Evolutionary conservation across 2,329 filamentous ascomycete species (phyloP).

Genomic region (Epichloe gansuensis): DNA sequence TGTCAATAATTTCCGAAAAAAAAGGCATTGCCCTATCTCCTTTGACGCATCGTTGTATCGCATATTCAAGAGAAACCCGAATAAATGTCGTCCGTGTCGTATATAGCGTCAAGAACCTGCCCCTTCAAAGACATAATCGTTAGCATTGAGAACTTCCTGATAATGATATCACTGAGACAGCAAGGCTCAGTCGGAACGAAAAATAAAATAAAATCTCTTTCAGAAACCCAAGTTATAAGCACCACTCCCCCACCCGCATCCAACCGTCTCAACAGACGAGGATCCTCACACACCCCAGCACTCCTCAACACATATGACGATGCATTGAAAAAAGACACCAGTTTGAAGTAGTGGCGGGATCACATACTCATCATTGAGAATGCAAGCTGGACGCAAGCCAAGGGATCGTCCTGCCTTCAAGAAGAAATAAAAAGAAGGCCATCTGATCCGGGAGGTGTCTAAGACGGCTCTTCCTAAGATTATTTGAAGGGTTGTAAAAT

Average conservation of each 20-base stretch:
- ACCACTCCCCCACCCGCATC: slow-evolving; percentile 27
- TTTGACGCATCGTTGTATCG: too few relatives aligned
- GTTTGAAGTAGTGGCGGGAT: slow-evolving; percentile 9
- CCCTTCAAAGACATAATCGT: neutral
- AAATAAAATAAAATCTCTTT: slow-evolving; percentile 17
- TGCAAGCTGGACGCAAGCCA: slow-evolving; percentile 7
- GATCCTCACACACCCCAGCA: slow-evolving; percentile 9
- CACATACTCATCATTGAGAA: slow-evolving; percentile 4
- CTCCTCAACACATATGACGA: slow-evolving; percentile 22
- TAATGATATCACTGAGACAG: too few relatives aligned
- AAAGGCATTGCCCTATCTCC: too few relatives aligned
- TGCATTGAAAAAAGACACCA: slow-evolving; percentile 15
- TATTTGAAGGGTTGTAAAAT: slow-evolving; percentile 24
- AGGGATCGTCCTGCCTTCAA: slow-evolving; percentile 7
- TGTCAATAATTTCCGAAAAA: too few relatives aligned
- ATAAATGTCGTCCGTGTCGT: too few relatives aligned
- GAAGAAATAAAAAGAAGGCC: slow-evolving; percentile 1
- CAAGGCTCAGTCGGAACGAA: neutral
- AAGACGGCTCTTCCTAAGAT: slow-evolving; percentile 36
- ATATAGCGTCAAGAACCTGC: neutral
- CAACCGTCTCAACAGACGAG: slow-evolving; percentile 14
- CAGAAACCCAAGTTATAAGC: slow-evolving; percentile 36
- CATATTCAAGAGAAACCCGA: too few relatives aligned
- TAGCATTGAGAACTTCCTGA: neutral
- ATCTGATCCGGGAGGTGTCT: slow-evolving; percentile 22